Evolutionary conservation across 225 moss, liverwort and hornwort genomes (phyloP).

Genomic region (Thuidium tamariscinum): DNA sequence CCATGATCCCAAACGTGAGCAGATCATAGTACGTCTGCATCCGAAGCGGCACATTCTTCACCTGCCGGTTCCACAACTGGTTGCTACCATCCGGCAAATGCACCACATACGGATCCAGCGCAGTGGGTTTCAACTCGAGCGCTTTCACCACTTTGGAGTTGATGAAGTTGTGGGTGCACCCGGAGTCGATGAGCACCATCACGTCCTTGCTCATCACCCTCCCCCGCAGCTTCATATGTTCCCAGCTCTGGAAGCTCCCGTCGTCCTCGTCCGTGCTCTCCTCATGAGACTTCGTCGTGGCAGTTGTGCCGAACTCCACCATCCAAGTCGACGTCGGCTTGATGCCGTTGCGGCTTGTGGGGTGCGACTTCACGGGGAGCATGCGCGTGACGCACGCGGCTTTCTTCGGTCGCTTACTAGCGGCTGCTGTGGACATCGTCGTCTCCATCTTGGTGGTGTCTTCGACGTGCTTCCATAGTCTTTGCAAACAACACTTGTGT

Average conservation of each 20-base stretch:
- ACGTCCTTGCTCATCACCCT: constrained; percentile 18
- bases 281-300: not conserved
- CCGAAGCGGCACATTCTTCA: constrained; percentile 20
- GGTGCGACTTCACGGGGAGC: constrained; percentile 14
- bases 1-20: constrained; percentile 35
- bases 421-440: not conserved
- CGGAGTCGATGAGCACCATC: constrained; percentile 32
- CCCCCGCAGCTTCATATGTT: constrained; percentile 35
- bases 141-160: constrained; percentile 25
- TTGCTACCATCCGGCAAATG: constrained; percentile 35
- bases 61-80: constrained; percentile 25
- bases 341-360: not conserved
- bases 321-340: constrained; percentile 17
- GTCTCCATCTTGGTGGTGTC: constrained; percentile 5
- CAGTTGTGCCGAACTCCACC: not conserved
- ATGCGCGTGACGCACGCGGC: not conserved
- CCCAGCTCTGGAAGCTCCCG: constrained; percentile 22
- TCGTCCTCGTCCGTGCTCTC: not conserved
- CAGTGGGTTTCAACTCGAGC: constrained; percentile 5
- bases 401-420: not conserved
- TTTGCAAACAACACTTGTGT: constrained; percentile 34
- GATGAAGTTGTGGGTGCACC: constrained; percentile 45
- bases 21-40: constrained; percentile 31
- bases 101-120: constrained; percentile 26
- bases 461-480: constrained; percentile 27